Evolutionary conservation across 768 basidiomycete genomes (phyloP).

Genomic region (Collybia sordida): DNA sequence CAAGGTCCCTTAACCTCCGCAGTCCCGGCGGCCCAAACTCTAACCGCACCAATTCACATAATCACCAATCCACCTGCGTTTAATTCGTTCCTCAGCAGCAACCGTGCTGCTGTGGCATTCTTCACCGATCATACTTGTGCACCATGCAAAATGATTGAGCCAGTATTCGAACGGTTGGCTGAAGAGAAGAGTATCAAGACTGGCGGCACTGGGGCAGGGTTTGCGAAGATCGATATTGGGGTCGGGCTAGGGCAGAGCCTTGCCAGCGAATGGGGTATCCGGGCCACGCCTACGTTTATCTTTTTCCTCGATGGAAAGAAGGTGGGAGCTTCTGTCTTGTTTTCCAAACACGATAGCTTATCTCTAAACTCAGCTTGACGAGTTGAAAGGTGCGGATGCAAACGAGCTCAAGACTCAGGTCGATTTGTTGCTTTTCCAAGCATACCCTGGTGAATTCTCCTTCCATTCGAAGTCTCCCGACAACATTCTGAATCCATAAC

Average conservation of each 20-base stretch:
- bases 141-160: constrained; percentile 83
- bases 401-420: constrained; percentile 72
- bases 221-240: constrained; percentile 82
- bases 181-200: constrained; percentile 50
- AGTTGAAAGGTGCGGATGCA: constrained; percentile 71
- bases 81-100: constrained; percentile 57
- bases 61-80: constrained; percentile 78
- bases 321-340: constrained; percentile 35
- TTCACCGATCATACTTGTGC: constrained; percentile 78
- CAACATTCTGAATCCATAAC: not conserved
- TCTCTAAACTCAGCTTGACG: constrained; percentile 47
- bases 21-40: constrained; percentile 41
- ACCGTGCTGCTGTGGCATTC: constrained; percentile 75
- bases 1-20: constrained; percentile 10
- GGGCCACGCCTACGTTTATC: constrained; percentile 85
- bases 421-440: constrained; percentile 71
- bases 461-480: not conserved
- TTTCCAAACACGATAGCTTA: not conserved
- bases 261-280: constrained; percentile 61
- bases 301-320: constrained; percentile 81
- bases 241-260: constrained; percentile 63
- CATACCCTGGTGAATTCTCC: constrained; percentile 72
- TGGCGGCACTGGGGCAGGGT: constrained; percentile 56
- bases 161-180: constrained; percentile 78
- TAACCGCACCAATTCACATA: constrained; percentile 65